Evolutionary conservation across 805 yeast species (phyloP), one percentile per base, ranked within the genome.

Genomic region (Maudiozyma barnettii): DNA sequence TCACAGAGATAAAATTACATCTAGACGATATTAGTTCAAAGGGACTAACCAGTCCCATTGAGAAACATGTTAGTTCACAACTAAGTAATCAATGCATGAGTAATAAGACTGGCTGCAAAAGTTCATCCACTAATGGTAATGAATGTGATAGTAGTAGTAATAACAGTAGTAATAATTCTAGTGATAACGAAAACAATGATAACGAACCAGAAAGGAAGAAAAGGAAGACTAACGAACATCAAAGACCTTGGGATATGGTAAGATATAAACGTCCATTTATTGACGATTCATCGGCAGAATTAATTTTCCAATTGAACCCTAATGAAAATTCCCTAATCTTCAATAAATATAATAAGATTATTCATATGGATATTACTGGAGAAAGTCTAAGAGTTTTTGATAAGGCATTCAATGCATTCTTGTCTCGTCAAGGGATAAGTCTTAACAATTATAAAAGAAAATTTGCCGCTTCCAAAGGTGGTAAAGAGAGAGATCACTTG

Each of bases 1-100:
- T 57, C 1, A 78, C 78, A 52, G 93, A 84, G 52, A 82, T 88
- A 8, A 52, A 77, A 0, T 48, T 86, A 2, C 60, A 70, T 30
- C 50, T 80, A 30, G 53, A 58, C 37, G 81, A 82, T 57, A 38
- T 50, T 1, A 37, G 21, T 14, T 20, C 42, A 20, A 30, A 39
- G 6, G 47, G 48, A 16, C 7, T 47, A n/a, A 40, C 90, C 82
- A 52, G 81, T 16, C 23, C 43, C 9, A 13, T 23, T 9, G 29
- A 16, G 19, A 22, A 36, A 19, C n/a, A 23, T 2, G 7, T 29
- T 6, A n/a, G 4, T 16, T 13, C 9, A 8, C 12, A 26, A 12
- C 13, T 16, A 29, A 40, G 16, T 29, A 23, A 40, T 18, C 52
- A 22, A 57, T 52, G 21, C 40, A 45, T 31, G 43, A 21, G 6